A percentile compares a stretch with the other conserved stretches of the same genome.
Conservation (phyloP, 2,329 filamentous ascomycete species). For the Aspergillus novoparasiticus region DNA sequence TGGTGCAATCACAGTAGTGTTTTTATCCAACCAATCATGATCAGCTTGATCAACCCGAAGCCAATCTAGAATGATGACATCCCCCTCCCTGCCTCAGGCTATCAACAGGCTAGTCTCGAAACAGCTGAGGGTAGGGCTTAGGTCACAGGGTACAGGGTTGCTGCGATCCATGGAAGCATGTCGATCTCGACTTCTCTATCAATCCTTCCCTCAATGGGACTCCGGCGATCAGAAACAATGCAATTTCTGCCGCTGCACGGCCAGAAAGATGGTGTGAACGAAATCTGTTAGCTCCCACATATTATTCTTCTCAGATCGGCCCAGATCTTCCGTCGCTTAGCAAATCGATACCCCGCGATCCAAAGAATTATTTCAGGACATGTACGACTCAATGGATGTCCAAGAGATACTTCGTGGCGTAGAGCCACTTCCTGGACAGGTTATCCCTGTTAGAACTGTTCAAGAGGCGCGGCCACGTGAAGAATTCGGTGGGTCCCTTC, state of each 20-base stretch:
- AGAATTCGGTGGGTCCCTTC: conserved; percentile 41
- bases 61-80: background rate
- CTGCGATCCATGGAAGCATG: conserved; percentile 1
- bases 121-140: conserved; percentile 24
- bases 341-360: conserved; percentile 2
- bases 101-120: background rate
- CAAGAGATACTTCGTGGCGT: conserved; percentile 28
- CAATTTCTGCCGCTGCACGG: background rate
- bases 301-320: background rate
- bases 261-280: background rate
- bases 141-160: conserved; percentile 27
- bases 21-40: background rate
- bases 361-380: background rate
- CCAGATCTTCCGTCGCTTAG: background rate
- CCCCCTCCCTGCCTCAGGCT: conserved; percentile 5
- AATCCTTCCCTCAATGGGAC: background rate
- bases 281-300: background rate
- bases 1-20: background rate
- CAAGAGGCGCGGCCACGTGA: conserved; percentile 45
- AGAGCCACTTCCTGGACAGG: conserved; percentile 34
- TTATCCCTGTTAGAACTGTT: conserved; percentile 46
- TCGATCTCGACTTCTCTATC: conserved; percentile 4
- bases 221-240: background rate
- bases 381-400: conserved; percentile 23
- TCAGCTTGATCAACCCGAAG: background rate